A percentile compares a stretch with the other conserved stretches of the same genome.
Conservation (phyloP, 352 stramenopile genomes). For the Albugo candida region DNA sequence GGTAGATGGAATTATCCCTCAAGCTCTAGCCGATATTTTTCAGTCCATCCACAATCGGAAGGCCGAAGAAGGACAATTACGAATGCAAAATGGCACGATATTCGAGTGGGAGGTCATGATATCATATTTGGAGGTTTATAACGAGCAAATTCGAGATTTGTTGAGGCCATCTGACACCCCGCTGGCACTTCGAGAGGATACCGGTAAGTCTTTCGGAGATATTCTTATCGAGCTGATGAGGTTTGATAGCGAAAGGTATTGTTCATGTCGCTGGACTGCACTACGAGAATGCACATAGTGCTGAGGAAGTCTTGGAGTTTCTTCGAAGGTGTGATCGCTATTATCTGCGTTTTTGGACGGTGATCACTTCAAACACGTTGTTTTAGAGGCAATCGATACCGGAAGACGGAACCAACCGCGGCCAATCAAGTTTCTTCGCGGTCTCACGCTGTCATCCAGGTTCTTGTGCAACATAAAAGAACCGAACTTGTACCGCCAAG, state of each 20-base stretch:
- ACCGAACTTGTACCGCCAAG: slow-evolving; percentile 20
- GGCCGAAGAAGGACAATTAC: slow-evolving; percentile 23
- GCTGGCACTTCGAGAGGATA: slow-evolving; percentile 26
- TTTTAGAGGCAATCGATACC: slow-evolving; percentile 24
- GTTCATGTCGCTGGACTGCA: slow-evolving; percentile 33
- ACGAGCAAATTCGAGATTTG: slow-evolving; percentile 82
- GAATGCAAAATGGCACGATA: slow-evolving; percentile 18
- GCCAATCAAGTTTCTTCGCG: slow-evolving; percentile 66
- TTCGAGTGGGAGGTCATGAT: slow-evolving; percentile 65
- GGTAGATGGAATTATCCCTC: slow-evolving; percentile 74
- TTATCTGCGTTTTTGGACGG: background rate
- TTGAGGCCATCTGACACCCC: slow-evolving; percentile 25
- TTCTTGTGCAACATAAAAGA: slow-evolving; percentile 35
- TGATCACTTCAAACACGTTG: background rate
- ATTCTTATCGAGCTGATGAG: background rate
- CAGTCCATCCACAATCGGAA: slow-evolving; percentile 42
- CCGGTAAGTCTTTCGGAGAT: slow-evolving; percentile 9
- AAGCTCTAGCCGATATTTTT: slow-evolving; percentile 35
- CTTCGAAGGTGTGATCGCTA: slow-evolving; percentile 16
- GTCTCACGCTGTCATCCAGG: slow-evolving; percentile 69
- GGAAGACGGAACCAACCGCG: slow-evolving; percentile 44
- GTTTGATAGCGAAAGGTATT: slow-evolving; percentile 17
- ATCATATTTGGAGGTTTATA: slow-evolving; percentile 86
- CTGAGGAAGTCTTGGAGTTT: slow-evolving; percentile 24
- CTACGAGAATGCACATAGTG: slow-evolving; percentile 24